These are phyloP conservation scores for Rhodotorula kratochvilovae DNA, from an alignment of 768 basidiomycete species.

Conservation along the genomic window DNA sequence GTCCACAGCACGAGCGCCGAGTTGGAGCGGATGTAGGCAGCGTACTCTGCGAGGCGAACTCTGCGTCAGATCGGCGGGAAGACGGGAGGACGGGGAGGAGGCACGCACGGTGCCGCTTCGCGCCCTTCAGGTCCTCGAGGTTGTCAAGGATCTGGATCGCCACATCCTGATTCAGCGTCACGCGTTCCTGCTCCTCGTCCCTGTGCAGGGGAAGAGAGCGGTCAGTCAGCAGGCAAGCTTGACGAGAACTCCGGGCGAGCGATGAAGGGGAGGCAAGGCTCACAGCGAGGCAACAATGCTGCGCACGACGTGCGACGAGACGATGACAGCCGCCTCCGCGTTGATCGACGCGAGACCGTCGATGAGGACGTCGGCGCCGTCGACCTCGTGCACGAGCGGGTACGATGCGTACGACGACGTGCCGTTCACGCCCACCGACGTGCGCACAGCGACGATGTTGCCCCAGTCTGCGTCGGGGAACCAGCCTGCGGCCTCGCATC, in stretches of 20 bases:
- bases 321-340: conserved; percentile 27
- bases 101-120: conserved; percentile 25
- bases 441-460: conserved; percentile 31
- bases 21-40: conserved; percentile 21
- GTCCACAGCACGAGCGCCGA: conserved; percentile 23
- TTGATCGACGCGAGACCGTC: conserved; percentile 23
- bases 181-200: background rate
- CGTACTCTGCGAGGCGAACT: conserved; percentile 5
- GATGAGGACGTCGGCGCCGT: conserved; percentile 19
- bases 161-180: conserved; percentile 15
- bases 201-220: background rate
- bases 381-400: conserved; percentile 21
- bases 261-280: background rate
- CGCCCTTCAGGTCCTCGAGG: conserved; percentile 13
- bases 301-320: conserved; percentile 27
- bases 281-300: conserved; percentile 13
- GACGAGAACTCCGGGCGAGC: background rate
- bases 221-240: background rate
- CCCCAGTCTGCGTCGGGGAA: conserved; percentile 29
- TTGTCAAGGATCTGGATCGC: conserved; percentile 27
- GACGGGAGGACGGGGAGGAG: no score
- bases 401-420: conserved; percentile 22
- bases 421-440: conserved; percentile 21
- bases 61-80: background rate
- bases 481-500: conserved; percentile 26